These are phyloP conservation scores for Oenanthe javanica DNA, from an alignment of 140 eudicot genomes.

Conservation along the genomic window DNA sequence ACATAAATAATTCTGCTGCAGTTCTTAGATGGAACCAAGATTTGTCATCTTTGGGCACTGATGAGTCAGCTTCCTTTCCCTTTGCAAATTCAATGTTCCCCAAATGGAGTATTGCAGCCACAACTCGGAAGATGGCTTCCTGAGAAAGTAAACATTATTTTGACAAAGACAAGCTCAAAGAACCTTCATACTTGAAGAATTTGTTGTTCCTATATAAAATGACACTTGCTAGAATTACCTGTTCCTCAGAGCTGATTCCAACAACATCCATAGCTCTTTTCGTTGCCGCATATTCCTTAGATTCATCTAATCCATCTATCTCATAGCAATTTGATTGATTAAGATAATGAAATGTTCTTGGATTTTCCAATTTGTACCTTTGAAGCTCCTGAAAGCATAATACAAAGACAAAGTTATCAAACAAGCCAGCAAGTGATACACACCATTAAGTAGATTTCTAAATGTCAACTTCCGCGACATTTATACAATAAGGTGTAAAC, in stretches of 20 bases:
- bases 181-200: constrained; percentile 3
- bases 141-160: constrained; percentile 19
- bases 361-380: constrained; percentile 68
- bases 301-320: constrained; percentile 72
- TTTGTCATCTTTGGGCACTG: constrained; percentile 82
- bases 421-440: neutral
- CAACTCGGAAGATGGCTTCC: constrained; percentile 94
- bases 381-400: constrained; percentile 44
- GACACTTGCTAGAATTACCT: constrained; percentile 37
- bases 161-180: neutral
- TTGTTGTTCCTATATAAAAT: neutral
- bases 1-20: constrained; percentile 82
- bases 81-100: constrained; percentile 75
- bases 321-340: constrained; percentile 74
- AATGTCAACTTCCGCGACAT: neutral
- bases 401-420: neutral
- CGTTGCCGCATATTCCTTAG: constrained; percentile 68
- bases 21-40: constrained; percentile 61
- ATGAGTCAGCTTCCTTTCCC: constrained; percentile 60
- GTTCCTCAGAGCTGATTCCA: constrained; percentile 70
- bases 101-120: constrained; percentile 86
- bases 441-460: neutral
- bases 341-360: constrained; percentile 70
- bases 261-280: constrained; percentile 87
- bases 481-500: neutral